Base-by-base conservation (phyloP, 1,284 basidiomycete genomes). In the Rhodotorula sp. region DNA sequence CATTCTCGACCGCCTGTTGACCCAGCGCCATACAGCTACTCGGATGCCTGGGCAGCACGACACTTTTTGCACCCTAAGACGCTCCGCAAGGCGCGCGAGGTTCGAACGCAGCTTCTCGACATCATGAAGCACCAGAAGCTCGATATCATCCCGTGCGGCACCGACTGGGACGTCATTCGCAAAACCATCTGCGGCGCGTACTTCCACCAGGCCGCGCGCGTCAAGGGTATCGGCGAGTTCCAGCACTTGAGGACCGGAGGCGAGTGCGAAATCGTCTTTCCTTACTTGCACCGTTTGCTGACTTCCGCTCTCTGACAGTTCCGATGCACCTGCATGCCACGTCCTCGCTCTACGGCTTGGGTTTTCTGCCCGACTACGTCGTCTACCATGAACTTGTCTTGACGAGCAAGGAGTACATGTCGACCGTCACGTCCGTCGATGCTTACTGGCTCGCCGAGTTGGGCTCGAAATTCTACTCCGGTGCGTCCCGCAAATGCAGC, bases 41-140 rank as follows among this genome's bases (percentile, higher is more conserved):
- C 91, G 34, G 96, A 99, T 77, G 88, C 92, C 54, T 99, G 96
- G 96, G 88, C 87, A 26, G 87, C 92, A 81, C 87, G 89, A 47
- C 96, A 99, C 81, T 99, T 99, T 82, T 80, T 99, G 64, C 96
- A 99, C 79, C 92, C 94, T 0, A 99, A 99, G 81, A 85, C 97
- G 50, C 85, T 99, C 34, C 85, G 94, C 62, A 99, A 99, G 81
- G 92, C 92, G 2, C 85, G 94, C 34, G 96, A 99, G 82, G 96
- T 99, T n/a, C 87, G 96, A 46, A 86, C 86, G 8, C 96, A 99
- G 81, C 84, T 99, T 31, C 93, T 97, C 80, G 96, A 99, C 79
- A 99, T 99, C 79, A 96, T 98, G 92, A 92, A 95, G 79, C 88
- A 90, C 80, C 94, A 98, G 81, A 97, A 96, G 83, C 91, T 99